Base-by-base conservation (phyloP, 2,329 filamentous ascomycete genomes). In the Sporothrix mexicana region DNA sequence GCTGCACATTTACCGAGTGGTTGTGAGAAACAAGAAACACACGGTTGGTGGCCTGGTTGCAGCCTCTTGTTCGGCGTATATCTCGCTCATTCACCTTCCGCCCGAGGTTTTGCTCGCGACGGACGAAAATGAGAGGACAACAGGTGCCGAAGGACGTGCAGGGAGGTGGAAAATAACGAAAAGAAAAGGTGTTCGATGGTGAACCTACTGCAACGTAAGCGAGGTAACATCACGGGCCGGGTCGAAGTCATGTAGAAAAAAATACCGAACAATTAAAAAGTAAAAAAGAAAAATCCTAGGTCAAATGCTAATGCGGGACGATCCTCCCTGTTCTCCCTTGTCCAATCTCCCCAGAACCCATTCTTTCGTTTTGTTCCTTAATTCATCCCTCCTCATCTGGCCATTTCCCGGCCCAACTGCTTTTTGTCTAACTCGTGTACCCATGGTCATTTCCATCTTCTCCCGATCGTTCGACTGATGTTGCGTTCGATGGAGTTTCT, bases 251-350 rank as follows among this genome's bases (percentile, higher is more conserved):
- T 10, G 8, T 23, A 41, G 20, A 20, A 45, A 71, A 71, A 71
- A 71, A 30, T 51, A 64, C 23, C 25, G 45, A 71, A 43, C 43
- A 71, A 71, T 64, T 43, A 30, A 49, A 36, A 64, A 64, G n/a
- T 53, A 61, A 49, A 61, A 62, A 70, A 36, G 30, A 62, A 62
- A 51, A 43, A 64, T 25, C 69, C 43, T 41, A 61, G 20, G 57
- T 25, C 20, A 45, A 57, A 66, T 71, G 59, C 70, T 66, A 45
- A 66, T 71, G 70, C 70, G 47, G 47, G 70, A 71, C 59, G 30
- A 68, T 53, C 66, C 47, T 53, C 47, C 30, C 25, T 15, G 9
- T 17, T 57, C 47, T 62, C 13, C 43, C 69, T 30, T 45, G n/a
- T 20, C 57, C 23, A 15, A 17, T 30, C 61, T 57, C 64, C 70